Percentiles rank a stretch among this genome's conserved stretches.
Conservation (phyloP, 179 eudicot genomes). For the Spinacia oleracea region DNA sequence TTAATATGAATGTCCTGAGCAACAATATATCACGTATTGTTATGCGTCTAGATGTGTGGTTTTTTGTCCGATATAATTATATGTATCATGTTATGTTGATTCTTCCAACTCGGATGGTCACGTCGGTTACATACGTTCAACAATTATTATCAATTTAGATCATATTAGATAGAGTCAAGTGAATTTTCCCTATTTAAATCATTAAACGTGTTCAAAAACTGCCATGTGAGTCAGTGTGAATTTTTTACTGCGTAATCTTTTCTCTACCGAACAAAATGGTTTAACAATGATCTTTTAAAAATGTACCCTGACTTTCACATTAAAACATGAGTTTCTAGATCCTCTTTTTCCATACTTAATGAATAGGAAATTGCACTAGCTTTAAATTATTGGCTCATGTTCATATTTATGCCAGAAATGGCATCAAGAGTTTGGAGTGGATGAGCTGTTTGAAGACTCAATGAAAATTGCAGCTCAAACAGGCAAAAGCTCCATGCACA, state of each 20-base stretch:
- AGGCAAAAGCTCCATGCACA: constrained; percentile 81
- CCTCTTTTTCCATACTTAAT: neutral
- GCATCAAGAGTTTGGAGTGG: constrained; percentile 86
- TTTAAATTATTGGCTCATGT: constrained; percentile 14
- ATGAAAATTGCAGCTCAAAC: constrained; percentile 59
- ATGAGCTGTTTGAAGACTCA: constrained; percentile 71
- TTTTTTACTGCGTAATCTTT: neutral
- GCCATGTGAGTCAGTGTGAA: neutral
- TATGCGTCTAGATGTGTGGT: neutral
- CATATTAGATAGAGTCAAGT: neutral
- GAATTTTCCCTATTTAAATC: neutral
- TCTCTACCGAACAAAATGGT: neutral
- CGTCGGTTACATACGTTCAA: neutral
- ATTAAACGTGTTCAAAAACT: neutral
- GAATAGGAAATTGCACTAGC: neutral
- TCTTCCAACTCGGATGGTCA: neutral
- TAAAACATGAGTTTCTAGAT: constrained; percentile 1
- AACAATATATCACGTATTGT: neutral
- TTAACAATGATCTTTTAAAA: neutral
- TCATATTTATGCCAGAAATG: constrained; percentile 56
- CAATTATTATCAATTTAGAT: neutral
- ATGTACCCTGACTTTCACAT: neutral
- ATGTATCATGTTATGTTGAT: neutral
- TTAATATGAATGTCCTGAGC: neutral
- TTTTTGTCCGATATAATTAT: neutral